Conservation (phyloP, 495 filamentous ascomycete genomes). For the Hypoxylon fuscum region DNA sequence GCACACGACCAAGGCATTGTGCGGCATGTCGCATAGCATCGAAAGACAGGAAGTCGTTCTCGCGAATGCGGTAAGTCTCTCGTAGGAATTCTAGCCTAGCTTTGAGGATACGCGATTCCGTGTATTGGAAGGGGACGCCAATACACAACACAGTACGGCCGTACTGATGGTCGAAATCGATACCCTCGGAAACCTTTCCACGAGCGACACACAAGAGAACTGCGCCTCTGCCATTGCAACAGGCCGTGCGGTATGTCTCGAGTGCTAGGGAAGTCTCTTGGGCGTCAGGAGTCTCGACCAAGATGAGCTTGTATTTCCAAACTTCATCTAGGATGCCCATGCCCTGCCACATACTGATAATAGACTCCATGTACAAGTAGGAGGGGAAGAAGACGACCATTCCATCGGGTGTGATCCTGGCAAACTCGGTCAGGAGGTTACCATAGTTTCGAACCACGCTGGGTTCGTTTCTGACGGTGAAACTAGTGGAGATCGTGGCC, state of each 20-base stretch:
- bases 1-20: constrained; percentile 93
- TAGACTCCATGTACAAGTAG: constrained; percentile 99
- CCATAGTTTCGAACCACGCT: constrained; percentile 96
- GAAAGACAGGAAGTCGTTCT: constrained; percentile 98
- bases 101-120: constrained; percentile 95
- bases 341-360: constrained; percentile 98
- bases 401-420: constrained; percentile 93
- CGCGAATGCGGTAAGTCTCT: constrained; percentile 95
- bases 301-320: constrained; percentile 98
- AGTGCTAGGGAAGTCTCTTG: constrained; percentile 96
- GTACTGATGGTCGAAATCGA: constrained; percentile 99
- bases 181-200: constrained; percentile 96
- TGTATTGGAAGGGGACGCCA: constrained; percentile 98
- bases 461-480: constrained; percentile 94
- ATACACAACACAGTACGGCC: constrained; percentile 96
- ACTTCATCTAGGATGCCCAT: constrained; percentile 98
- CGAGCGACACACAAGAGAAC: constrained; percentile 93
- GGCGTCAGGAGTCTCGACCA: constrained; percentile 96
- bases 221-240: constrained; percentile 94
- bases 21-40: constrained; percentile 98
- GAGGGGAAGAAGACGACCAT: constrained; percentile 99
- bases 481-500: constrained; percentile 85
- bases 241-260: constrained; percentile 96
- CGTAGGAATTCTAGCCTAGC: constrained; percentile 94
- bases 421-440: constrained; percentile 89